Evolutionary conservation across 805 yeast genomes (phyloP), one percentile per base, ranked within the genome.

Genomic region (Schizosaccharomyces octosporus): DNA sequence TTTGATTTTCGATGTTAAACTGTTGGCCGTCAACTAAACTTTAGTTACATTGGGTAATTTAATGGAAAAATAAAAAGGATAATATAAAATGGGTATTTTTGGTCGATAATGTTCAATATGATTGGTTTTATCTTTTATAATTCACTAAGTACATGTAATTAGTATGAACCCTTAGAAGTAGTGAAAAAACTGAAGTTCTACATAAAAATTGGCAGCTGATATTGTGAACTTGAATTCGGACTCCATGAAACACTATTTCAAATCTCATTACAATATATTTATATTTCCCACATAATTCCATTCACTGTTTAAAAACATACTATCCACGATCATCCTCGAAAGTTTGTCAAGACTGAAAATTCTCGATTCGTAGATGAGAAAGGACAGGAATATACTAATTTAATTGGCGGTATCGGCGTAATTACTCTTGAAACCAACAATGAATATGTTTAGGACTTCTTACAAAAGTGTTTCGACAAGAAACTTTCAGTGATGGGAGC

Each of bases 1-100:
- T 75, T 81, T 93, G 73, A 87, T 95, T 62, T 93, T 93, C 71
- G 99, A 90, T 73, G 95, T 89, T 71, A 90, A 90, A 78, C 80
- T 90, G 70, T 88, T 90, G 66, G 80, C 87, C 66, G 79, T 90
- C 73, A 89, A 89, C 81, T 90, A 82, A 32, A 19, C 5, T 45
- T 9, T 17, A 45, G 4, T 17, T 13, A 5, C 24, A 17, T n/a
- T 17, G 21, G 51, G 19, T 11, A 45, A 45, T 6, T 43, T 5
- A 17, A 17, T n/a, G 51, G 11, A 45, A 19, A 7, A 21, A n/a
- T 1, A 45, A 45, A 19, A 19, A 19, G 11, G 7, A 3, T n/a
- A 45, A 45, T 43, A 43, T 6, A n/a, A 43, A 7, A 17, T 17
- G 21, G 27, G 21, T 45, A 45, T 45, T 45, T 45, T 45, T 9